Conservation (phyloP, 768 basidiomycete species). For the Suillus fuscotomentosus region DNA sequence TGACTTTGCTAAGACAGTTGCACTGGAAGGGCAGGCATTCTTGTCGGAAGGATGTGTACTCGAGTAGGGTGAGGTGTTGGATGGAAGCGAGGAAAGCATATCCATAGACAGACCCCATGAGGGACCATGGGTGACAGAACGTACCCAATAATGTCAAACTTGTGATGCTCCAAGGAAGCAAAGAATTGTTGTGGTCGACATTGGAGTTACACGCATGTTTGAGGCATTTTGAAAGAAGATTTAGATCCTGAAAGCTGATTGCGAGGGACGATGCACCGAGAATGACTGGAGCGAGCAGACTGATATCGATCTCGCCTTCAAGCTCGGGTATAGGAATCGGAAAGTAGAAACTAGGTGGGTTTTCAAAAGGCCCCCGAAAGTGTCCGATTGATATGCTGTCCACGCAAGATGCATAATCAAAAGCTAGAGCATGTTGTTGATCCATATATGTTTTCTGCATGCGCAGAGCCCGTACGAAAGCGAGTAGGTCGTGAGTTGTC, state of each 20-base stretch:
- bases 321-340: neutral
- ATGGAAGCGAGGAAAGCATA: slow-evolving; percentile 34
- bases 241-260: slow-evolving; percentile 27
- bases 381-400: slow-evolving; percentile 35
- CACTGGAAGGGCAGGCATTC: neutral
- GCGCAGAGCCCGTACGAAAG: slow-evolving; percentile 32
- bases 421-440: slow-evolving; percentile 20
- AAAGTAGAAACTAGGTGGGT: neutral
- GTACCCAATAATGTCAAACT: slow-evolving; percentile 32
- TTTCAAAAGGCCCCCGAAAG: slow-evolving; percentile 4
- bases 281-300: slow-evolving; percentile 7
- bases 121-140: slow-evolving; percentile 30
- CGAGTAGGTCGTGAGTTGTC: neutral
- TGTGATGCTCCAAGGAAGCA: slow-evolving; percentile 15
- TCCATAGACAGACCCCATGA: slow-evolving; percentile 31
- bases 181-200: slow-evolving; percentile 17
- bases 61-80: slow-evolving; percentile 34
- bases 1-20: neutral
- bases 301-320: slow-evolving; percentile 17
- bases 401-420: slow-evolving; percentile 33
- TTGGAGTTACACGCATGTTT: slow-evolving; percentile 1
- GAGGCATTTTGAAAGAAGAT: slow-evolving; percentile 35
- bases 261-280: slow-evolving; percentile 22
- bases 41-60: neutral
- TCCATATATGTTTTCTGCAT: slow-evolving; percentile 20